Evolutionary conservation across 441 rosid species (phyloP).

Genomic region (Syzygium syzygioides): DNA sequence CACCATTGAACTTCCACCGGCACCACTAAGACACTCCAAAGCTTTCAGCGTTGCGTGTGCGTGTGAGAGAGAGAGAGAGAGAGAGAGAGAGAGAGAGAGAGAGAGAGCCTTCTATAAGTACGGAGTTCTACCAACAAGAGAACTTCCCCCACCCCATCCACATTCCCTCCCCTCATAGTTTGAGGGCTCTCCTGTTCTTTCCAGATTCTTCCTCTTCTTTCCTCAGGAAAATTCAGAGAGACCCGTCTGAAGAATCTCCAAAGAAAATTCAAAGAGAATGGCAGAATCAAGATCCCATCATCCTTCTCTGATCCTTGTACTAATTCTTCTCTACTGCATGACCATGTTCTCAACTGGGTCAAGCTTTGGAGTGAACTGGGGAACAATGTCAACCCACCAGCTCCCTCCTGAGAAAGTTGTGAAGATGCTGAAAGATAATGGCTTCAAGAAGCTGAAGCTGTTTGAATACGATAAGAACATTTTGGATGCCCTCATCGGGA

Average conservation of each 20-base stretch:
- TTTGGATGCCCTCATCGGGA: constrained; percentile 36
- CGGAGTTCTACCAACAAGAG: not conserved
- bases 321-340: constrained; percentile 7
- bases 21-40: constrained; percentile 14
- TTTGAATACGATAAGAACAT: constrained; percentile 49
- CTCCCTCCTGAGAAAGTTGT: constrained; percentile 45
- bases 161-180: not conserved
- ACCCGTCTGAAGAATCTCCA: not conserved
- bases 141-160: constrained; percentile 8
- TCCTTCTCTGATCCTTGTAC: not conserved
- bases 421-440: constrained; percentile 40
- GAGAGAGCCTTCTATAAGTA: constrained; percentile 3
- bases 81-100: not conserved
- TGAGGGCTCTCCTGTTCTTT: constrained; percentile 12
- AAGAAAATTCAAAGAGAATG: constrained; percentile 27
- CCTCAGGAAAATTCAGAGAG: not conserved
- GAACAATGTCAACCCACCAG: constrained; percentile 44
- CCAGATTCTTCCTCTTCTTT: not conserved
- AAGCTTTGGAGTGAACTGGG: constrained; percentile 53
- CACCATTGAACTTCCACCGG: constrained; percentile 15
- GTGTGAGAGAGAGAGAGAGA: not conserved
- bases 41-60: not conserved
- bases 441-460: constrained; percentile 39
- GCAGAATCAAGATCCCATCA: not conserved
- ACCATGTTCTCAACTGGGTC: not conserved